These are phyloP conservation scores for Plasmodium gallinaceum DNA, from an alignment of 169 alveolate genomes.

Conservation along the genomic window DNA sequence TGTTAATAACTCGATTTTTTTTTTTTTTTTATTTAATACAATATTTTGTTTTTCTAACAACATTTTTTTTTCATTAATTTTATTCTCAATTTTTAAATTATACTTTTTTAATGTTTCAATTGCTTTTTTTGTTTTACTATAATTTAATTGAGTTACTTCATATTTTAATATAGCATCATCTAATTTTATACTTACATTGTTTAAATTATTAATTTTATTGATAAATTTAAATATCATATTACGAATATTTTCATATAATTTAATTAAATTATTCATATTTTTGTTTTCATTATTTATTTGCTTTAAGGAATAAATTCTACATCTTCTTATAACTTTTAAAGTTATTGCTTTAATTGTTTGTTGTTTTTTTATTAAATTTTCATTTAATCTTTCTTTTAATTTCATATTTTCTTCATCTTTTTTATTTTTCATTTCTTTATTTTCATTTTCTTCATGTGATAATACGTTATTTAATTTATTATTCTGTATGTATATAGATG, in stretches of 20 bases:
- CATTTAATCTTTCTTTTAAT: conserved; percentile 17
- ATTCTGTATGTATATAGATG: too few species aligned
- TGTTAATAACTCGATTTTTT: conserved; percentile 12
- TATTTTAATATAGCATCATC: conserved; percentile 64
- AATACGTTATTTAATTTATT: too few species aligned
- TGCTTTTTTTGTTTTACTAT: conserved; percentile 70
- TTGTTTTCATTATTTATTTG: conserved; percentile 40
- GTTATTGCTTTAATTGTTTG: conserved; percentile 51
- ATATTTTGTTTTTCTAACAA: conserved; percentile 22
- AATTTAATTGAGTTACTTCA: conserved; percentile 30
- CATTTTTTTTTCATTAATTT: conserved; percentile 36
- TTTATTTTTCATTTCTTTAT: neutral
- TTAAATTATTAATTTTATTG: conserved; percentile 37
- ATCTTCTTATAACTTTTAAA: conserved; percentile 24
- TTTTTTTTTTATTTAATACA: conserved; percentile 19
- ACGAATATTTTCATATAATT: conserved; percentile 31
- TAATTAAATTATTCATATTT: conserved; percentile 14
- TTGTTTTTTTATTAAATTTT: conserved; percentile 49
- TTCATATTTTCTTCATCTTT: conserved; percentile 16
- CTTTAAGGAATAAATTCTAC: conserved; percentile 30
- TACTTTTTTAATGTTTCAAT: conserved; percentile 46
- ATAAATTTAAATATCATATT: conserved; percentile 45
- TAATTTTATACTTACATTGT: conserved; percentile 30
- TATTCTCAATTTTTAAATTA: conserved; percentile 27
- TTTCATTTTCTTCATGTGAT: neutral